Base-by-base conservation (phyloP, 345 rosid genomes). In the Syzygium aqueum region DNA sequence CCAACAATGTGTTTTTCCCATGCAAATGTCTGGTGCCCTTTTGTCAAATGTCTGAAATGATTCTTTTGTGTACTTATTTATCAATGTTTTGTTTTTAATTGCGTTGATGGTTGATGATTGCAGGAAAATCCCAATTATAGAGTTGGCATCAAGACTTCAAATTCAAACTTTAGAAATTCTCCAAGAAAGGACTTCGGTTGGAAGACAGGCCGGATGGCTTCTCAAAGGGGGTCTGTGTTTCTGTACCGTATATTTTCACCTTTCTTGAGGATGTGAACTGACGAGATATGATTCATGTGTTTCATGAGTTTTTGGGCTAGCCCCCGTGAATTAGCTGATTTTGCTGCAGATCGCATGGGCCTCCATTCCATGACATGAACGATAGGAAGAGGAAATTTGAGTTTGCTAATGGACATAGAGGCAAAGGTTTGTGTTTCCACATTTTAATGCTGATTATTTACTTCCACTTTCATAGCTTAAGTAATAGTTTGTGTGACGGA, bases 351-450 rank as follows among this genome's bases (percentile, higher is more conserved):
- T 89, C 88, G 87, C 92, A 93, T 85, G 93, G 91, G 53, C 88
- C 96, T 82, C 95, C 92, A 85, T 89, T 87, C 86, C 93, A 90
- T 88, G 92, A 89, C 84, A 85, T 11, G 86, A 86, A 91, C 85
- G 91, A 90, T 83, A 85, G 82, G 86, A 94, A 95, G 92, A 93
- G 93, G 86, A 95, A 92, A 88, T 90, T 87, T 86, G 92, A 92
- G 43, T 87, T 53, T 90, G 84, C 90, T 84, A 91, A 91, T 89
- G 91, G 87, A 88, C 88, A 83, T 57, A 88, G 5, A 78, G 93
- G 93, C 43, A 92, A 91, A 93, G 96, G 98, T 95, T 85, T 84
- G 93, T 90, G 54, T 22, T 86, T 87, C 28, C 30, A 63, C 30
- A 73, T 37, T 78, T 52, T 84, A 51, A 73, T 67, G 19, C 84